A percentile compares a stretch with the other conserved stretches of the same genome.
Conservation (phyloP, 1,284 basidiomycete genomes). For the Cystobasidium pallidum region DNA sequence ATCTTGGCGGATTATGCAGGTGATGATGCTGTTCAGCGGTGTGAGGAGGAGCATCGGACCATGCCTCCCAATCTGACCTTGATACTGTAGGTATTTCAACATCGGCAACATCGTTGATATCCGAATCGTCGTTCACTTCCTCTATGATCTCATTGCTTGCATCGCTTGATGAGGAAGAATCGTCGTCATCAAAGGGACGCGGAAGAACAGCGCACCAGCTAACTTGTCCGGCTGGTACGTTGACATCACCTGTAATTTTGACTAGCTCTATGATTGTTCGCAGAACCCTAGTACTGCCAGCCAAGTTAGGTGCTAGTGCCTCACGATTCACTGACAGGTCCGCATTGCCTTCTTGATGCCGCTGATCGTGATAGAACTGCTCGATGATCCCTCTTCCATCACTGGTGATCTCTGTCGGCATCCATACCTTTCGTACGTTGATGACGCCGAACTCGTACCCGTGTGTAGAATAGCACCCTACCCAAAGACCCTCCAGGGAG, state of each 20-base stretch:
- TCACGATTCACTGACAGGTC: slow-evolving; percentile 17
- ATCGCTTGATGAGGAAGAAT: background rate
- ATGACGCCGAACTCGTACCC: slow-evolving; percentile 39
- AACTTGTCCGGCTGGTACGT: slow-evolving; percentile 43
- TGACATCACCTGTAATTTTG: slow-evolving; percentile 44
- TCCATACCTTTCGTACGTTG: slow-evolving; percentile 28
- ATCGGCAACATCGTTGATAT: slow-evolving; percentile 8
- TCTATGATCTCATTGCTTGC: background rate
- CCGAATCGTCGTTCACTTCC: background rate
- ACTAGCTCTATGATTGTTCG: slow-evolving; percentile 35
- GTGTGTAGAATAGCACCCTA: slow-evolving; percentile 38
- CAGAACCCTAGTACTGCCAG: slow-evolving; percentile 14
- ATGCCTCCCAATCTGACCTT: slow-evolving; percentile 36
- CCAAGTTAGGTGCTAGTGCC: slow-evolving; percentile 22
- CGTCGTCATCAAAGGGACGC: background rate
- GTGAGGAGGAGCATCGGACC: slow-evolving; percentile 40
- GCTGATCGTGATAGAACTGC: slow-evolving; percentile 31
- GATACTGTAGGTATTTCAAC: slow-evolving; percentile 21
- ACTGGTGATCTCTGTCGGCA: background rate
- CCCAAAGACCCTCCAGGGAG: slow-evolving; percentile 36
- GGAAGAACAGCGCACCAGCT: slow-evolving; percentile 42
- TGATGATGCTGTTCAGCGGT: slow-evolving; percentile 16
- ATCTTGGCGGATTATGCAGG: slow-evolving; percentile 21
- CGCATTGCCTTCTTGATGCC: slow-evolving; percentile 7
- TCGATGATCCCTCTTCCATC: slow-evolving; percentile 14